Evolutionary conservation across 306 rosid species (phyloP).

Genomic region (Begonia fuchsioides): DNA sequence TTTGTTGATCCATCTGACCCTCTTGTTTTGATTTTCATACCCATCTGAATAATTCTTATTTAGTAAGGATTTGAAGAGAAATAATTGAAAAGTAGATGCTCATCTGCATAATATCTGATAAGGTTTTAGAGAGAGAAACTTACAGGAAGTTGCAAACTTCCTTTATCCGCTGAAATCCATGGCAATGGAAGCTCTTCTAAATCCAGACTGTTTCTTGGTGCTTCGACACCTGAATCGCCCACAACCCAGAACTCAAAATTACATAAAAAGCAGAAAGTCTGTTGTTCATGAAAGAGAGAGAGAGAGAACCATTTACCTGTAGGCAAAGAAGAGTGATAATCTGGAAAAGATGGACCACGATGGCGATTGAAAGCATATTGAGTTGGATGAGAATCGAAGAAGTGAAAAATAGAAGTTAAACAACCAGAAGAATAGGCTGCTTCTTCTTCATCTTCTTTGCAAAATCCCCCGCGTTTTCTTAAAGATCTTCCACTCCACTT

Average conservation of each 20-base stretch:
- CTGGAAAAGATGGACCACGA: slow-evolving; percentile 4
- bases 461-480: slow-evolving; percentile 20
- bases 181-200: slow-evolving; percentile 26
- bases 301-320: slow-evolving; percentile 27
- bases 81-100: too few species aligned
- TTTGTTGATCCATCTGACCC: slow-evolving; percentile 7
- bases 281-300: neutral
- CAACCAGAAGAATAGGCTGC: slow-evolving; percentile 46
- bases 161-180: slow-evolving; percentile 17
- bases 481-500: slow-evolving; percentile 37
- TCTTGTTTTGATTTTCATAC: slow-evolving; percentile 52
- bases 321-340: slow-evolving; percentile 17
- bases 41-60: slow-evolving; percentile 22
- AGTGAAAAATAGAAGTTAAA: slow-evolving; percentile 67
- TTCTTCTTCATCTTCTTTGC: neutral
- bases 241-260: too few species aligned
- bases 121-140: slow-evolving; percentile 7
- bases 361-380: slow-evolving; percentile 21
- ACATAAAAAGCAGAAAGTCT: too few species aligned
- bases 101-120: too few species aligned
- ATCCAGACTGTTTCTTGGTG: too few species aligned
- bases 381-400: slow-evolving; percentile 65
- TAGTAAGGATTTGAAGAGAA: too few species aligned
- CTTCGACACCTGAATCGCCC: slow-evolving; percentile 42
- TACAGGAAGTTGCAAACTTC: slow-evolving; percentile 45